Conservation (phyloP, 768 basidiomycete genomes). For the Boletus subparvulus region DNA sequence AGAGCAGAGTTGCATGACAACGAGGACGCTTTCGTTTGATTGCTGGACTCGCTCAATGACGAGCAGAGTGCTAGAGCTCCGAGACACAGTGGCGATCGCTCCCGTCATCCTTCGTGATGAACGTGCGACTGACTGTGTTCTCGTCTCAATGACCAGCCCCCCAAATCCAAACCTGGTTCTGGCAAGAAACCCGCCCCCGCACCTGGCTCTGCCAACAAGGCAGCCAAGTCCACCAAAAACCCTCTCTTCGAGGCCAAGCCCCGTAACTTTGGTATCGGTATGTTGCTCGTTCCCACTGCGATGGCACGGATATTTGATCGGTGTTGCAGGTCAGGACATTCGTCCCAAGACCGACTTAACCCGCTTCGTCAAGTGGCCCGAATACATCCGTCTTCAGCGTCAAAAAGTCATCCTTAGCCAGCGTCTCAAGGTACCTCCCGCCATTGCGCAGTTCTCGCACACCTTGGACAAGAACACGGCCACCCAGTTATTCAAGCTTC, state of each 20-base stretch:
- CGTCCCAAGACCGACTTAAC: conserved; percentile 88
- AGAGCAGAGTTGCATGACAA: conserved; percentile 40
- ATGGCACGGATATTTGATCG: neutral
- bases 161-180: conserved; percentile 66
- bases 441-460: conserved; percentile 96
- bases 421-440: conserved; percentile 96
- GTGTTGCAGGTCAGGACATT: conserved; percentile 81
- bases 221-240: conserved; percentile 81
- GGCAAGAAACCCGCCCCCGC: conserved; percentile 86
- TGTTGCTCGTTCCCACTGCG: neutral
- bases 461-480: conserved; percentile 99
- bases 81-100: conserved; percentile 38
- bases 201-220: conserved; percentile 77
- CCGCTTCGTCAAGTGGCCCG: conserved; percentile 99
- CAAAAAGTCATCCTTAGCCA: conserved; percentile 98
- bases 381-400: conserved; percentile 96
- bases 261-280: conserved; percentile 97
- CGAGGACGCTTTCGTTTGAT: conserved; percentile 37
- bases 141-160: conserved; percentile 94
- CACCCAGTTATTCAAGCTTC: conserved; percentile 94
- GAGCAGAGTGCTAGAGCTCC: conserved; percentile 52
- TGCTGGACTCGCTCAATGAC: conserved; percentile 42
- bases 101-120: conserved; percentile 23
- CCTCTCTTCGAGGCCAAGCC: conserved; percentile 90
- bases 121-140: conserved; percentile 39